Percentiles rank a stretch among this genome's conserved stretches.
Conservation (phyloP, 2,329 filamentous ascomycete species). For the Penicillium sp. region DNA sequence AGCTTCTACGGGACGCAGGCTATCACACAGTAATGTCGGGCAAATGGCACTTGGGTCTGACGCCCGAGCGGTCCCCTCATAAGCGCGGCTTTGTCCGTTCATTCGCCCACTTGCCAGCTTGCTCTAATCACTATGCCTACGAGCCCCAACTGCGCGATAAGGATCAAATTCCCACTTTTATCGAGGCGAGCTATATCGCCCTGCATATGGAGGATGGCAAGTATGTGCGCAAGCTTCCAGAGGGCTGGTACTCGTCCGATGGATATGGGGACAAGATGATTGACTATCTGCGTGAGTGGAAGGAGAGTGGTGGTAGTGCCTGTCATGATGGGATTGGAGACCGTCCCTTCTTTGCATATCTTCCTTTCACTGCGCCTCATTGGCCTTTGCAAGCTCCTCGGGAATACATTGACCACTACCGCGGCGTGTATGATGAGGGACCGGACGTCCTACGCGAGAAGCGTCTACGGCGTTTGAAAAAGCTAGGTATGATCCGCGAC, state of each 20-base stretch:
- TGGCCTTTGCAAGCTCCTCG: conserved; percentile 64
- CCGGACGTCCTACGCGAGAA: conserved; percentile 58
- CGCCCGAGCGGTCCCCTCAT: conserved; percentile 57
- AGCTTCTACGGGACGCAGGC: conserved; percentile 59
- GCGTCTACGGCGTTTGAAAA: conserved; percentile 57
- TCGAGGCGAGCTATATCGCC: conserved; percentile 47
- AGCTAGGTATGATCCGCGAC: conserved; percentile 56
- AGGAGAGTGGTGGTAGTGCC: conserved; percentile 31
- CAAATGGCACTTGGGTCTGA: conserved; percentile 65
- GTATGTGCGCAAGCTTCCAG: conserved; percentile 50
- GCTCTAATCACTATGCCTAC: conserved; percentile 60
- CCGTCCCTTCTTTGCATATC: conserved; percentile 60
- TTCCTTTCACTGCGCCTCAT: conserved; percentile 64
- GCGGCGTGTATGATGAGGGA: conserved; percentile 62
- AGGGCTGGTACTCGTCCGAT: conserved; percentile 57
- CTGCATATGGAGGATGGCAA: conserved; percentile 50
- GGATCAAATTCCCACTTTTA: conserved; percentile 45
- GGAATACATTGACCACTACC: conserved; percentile 59
- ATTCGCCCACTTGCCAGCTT: conserved; percentile 62
- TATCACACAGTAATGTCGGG: conserved; percentile 64
- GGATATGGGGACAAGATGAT: conserved; percentile 57
- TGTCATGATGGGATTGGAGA: conserved; percentile 28
- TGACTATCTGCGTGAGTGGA: conserved; percentile 54
- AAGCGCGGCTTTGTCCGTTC: conserved; percentile 61
- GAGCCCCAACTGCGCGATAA: conserved; percentile 47